A percentile compares a stretch with the other conserved stretches of the same genome.
Evolutionary conservation across 768 basidiomycete species (phyloP).

Genomic region (Tricholoma flavovirens): DNA sequence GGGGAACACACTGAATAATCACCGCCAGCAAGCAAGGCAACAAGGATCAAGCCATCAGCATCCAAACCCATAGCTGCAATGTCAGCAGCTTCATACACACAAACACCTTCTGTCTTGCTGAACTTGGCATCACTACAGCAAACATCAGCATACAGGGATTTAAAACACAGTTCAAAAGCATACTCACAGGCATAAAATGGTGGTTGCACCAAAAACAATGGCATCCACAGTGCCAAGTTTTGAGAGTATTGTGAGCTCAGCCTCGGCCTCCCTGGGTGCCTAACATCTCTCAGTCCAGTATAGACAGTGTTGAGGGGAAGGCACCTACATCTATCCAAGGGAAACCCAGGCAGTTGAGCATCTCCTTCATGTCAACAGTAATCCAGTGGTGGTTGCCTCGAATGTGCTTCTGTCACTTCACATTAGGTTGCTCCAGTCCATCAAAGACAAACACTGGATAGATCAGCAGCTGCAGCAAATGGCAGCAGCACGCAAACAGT

Average conservation of each 20-base stretch:
- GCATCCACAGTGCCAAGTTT: neutral
- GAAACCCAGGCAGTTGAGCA: slow-evolving; percentile 6
- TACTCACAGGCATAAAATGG: neutral
- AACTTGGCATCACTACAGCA: neutral
- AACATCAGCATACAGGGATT: neutral
- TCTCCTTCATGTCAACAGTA: slow-evolving; percentile 2
- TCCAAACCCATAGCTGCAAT: neutral
- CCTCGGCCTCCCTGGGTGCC: neutral
- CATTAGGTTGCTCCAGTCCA: slow-evolving; percentile 1
- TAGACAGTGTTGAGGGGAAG: neutral
- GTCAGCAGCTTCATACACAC: neutral
- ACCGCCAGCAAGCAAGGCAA: neutral
- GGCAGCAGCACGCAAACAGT: slow-evolving; percentile 4
- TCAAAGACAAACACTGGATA: slow-evolving; percentile 9
- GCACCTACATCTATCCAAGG: slow-evolving; percentile 8
- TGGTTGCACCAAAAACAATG: neutral
- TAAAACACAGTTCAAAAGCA: no score
- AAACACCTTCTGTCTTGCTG: neutral
- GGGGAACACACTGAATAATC: neutral
- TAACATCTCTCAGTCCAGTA: neutral
- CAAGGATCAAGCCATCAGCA: neutral
- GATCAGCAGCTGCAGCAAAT: slow-evolving; percentile 3
- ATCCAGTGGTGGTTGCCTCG: slow-evolving; percentile 5
- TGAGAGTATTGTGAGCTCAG: neutral
- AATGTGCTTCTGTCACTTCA: neutral